Conservation (phyloP, 768 basidiomycete species). For the Macrocybe gigantea region DNA sequence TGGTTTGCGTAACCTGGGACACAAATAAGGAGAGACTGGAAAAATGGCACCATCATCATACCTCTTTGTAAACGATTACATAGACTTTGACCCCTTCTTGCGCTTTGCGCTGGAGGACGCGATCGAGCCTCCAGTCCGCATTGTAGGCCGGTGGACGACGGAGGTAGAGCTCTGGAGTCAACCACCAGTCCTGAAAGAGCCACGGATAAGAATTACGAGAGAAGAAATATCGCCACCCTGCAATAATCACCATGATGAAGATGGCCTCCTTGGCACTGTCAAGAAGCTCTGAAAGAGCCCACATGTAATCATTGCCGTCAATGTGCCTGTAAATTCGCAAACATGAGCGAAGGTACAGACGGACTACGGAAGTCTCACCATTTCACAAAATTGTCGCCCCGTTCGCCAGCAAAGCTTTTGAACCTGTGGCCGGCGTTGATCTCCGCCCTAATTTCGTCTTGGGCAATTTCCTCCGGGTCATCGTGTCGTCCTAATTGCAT, state of each 20-base stretch:
- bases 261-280: constrained; percentile 77
- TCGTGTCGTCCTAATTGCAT: constrained; percentile 57
- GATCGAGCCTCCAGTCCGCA: constrained; percentile 87
- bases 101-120: constrained; percentile 81
- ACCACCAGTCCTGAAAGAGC: constrained; percentile 74
- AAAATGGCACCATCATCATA: constrained; percentile 10
- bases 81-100: constrained; percentile 89
- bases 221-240: background rate
- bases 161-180: constrained; percentile 91
- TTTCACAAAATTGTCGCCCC: constrained; percentile 71
- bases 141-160: constrained; percentile 84
- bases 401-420: constrained; percentile 72
- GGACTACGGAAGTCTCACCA: constrained; percentile 41
- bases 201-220: background rate
- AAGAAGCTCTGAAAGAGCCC: constrained; percentile 88
- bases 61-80: constrained; percentile 94
- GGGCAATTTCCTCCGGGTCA: constrained; percentile 60
- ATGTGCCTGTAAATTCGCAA: constrained; percentile 52
- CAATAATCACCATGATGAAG: constrained; percentile 65
- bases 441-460: constrained; percentile 65
- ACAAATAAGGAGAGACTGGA: background rate
- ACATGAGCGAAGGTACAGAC: background rate
- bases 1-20: constrained; percentile 76
- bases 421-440: constrained; percentile 83
- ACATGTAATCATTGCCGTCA: constrained; percentile 97